Evolutionary conservation across 441 rosid species (phyloP), one percentile per base, ranked within the genome.

Genomic region (Corymbia citriodora): DNA sequence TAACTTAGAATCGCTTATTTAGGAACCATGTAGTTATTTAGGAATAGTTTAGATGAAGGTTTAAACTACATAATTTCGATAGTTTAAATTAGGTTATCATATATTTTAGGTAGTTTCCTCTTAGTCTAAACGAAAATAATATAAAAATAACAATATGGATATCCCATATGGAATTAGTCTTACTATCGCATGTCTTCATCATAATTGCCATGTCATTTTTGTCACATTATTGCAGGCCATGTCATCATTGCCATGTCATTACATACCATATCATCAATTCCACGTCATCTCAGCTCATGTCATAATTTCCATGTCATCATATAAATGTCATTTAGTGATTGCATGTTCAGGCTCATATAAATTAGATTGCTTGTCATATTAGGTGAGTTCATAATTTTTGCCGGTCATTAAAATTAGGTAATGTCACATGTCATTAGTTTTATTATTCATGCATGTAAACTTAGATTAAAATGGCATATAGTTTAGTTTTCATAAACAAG

Each of bases 11-110:
- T 27, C 27, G 31, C 0, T 27, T 61, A 61, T 61, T 0, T 27
- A 61, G 68, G 16, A 12, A 61, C 68, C 0, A 0, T 27, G 31
- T 27, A 0, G 68, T 12, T 27, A 61, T 0, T 1, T 27, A 61
- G 16, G 29, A 57, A 61, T 0, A 0, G 12, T 61, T 61, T 61
- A 61, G 0, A 61, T 27, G 5, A 61, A 31, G 68, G 0, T 27
- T 61, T 12, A 27, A 27, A 25, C 27, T 61, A 27, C 0, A 61
- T 61, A 25, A 61, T 61, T 61, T 27, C 0, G 8, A 4, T 27
- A 27, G 31, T 12, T 61, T 0, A 61, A 27, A 23, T 23, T 2
- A 2, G 65, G 65, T 59, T 10, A 59, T 59, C 65, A 25, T 11
- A 10, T 59, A 25, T 25, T 59, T 59, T 23, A 61, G 17, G 68